Evolutionary conservation across 73 alveolate species (phyloP).

Genomic region (Paramecium bursaria): DNA sequence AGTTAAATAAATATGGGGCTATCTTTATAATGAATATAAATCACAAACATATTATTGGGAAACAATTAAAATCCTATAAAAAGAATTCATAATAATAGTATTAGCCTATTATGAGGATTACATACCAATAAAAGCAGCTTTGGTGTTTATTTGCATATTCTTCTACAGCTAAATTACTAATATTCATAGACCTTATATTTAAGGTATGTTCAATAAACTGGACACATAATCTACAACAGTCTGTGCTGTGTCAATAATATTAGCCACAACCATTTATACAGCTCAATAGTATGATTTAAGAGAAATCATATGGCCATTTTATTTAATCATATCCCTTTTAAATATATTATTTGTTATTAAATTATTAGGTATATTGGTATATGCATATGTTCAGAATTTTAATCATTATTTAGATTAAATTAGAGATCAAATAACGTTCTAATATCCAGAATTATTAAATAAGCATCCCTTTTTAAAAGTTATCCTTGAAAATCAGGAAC

Average conservation of each 20-base stretch:
- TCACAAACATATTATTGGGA: slow-evolving; percentile 47
- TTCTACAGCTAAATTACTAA: slow-evolving; percentile 6
- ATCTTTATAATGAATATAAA: slow-evolving; percentile 32
- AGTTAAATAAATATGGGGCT: slow-evolving; percentile 24
- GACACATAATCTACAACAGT: slow-evolving; percentile 32
- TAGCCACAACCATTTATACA: slow-evolving; percentile 31
- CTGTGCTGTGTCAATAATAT: slow-evolving; percentile 30
- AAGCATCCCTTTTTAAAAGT: too few relatives aligned
- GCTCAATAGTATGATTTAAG: background rate
- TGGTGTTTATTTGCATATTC: background rate
- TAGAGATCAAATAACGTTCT: background rate
- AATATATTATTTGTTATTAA: background rate
- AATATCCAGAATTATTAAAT: slow-evolving; percentile 4
- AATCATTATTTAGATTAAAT: slow-evolving; percentile 4
- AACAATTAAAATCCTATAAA: slow-evolving; percentile 6
- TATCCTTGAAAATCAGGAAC: too few relatives aligned
- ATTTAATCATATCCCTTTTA: background rate
- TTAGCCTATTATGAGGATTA: slow-evolving; percentile 46
- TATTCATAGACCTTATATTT: background rate
- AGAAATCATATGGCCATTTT: slow-evolving; percentile 55
- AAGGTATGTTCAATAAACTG: background rate
- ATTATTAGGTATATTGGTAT: background rate
- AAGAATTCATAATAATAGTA: slow-evolving; percentile 16
- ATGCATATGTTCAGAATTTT: background rate
- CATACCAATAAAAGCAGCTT: slow-evolving; percentile 20